Percentiles rank a stretch among this genome's conserved stretches.
Evolutionary conservation across 1,284 basidiomycete species (phyloP).

Genomic region (Apiotrichum gracile): DNA sequence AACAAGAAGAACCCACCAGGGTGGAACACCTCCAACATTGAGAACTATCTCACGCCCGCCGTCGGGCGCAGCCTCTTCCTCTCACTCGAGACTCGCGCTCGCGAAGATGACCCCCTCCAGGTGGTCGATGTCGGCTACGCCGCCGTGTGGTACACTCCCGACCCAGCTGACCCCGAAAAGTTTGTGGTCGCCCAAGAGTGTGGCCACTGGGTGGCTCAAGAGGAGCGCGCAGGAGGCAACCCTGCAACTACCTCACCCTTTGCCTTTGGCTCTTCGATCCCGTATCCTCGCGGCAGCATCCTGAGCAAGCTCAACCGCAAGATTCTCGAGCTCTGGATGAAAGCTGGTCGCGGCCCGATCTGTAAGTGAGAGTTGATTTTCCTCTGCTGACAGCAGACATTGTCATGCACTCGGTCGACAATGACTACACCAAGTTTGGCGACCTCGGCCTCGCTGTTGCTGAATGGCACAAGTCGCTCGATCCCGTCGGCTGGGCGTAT

Average conservation of each 20-base stretch:
- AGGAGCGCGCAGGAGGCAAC: conserved; percentile 6
- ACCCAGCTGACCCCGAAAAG: conserved; percentile 3
- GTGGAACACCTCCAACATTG: neutral
- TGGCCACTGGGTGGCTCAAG: conserved; percentile 39
- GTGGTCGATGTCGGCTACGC: conserved; percentile 17
- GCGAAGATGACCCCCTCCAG: neutral
- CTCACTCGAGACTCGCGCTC: conserved; percentile 25
- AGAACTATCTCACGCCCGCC: neutral
- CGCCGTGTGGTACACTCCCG: conserved; percentile 8
- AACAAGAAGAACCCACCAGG: neutral
- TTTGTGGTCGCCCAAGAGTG: conserved; percentile 27
- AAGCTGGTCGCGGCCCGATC: conserved; percentile 30
- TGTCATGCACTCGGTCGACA: conserved; percentile 26
- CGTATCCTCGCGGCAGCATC: conserved; percentile 16
- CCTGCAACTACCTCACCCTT: conserved; percentile 11
- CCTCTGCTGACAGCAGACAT: conserved; percentile 18
- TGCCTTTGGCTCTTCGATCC: conserved; percentile 27
- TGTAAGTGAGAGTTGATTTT: conserved; percentile 19
- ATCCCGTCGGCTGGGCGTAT: conserved; percentile 18
- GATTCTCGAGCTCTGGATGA: conserved; percentile 23
- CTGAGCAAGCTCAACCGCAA: conserved; percentile 18
- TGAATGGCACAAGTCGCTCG: conserved; percentile 16
- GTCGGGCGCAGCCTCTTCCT: conserved; percentile 39
- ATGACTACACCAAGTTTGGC: conserved; percentile 13
- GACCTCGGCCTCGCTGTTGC: conserved; percentile 15